Base-by-base conservation (phyloP, 2,329 filamentous ascomycete genomes). In the Hypoxylon sp. region DNA sequence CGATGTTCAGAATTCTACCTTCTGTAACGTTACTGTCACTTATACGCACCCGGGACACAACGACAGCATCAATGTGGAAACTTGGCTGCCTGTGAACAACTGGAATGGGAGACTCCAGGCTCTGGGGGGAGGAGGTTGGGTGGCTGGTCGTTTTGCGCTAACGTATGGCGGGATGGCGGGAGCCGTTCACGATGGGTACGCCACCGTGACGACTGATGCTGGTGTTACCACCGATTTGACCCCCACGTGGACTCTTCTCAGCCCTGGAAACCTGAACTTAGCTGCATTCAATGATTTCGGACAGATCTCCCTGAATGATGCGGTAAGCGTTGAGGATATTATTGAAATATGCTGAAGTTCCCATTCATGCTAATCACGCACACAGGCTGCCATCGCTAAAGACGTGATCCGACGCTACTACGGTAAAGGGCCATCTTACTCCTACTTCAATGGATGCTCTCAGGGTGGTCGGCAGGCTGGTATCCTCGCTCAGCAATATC, bases 401-500 rank as follows among this genome's bases (percentile, higher is more conserved):
- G 51, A 77, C 14, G 68, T 86, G n/a, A 78, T 80, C 4, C 68
- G 81, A 17, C 72, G 75, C 2, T 86, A 82, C 74, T 87, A 87
- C 66, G 75, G 78, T 1, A 49, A 49, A 42, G 49, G 40, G 1
- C 77, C 79, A 6, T 75, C 78, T 1, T 84, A 82, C 71, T 81
- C 79, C 17, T 86, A 85, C 71, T 86, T 81, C 68, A 77, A 80
- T 25, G 85, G 85, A 22, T 88, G 85, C 72, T 86, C 83, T 1
- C 85, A 84, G 0, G 85, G 85, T 20, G 85, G 86, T 3, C 78
- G 85, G 1, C 84, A 88, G 75, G 85, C 84, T 10, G 73, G 85
- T 8, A 82, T 83, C 58, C 79, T 83, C 27, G 80, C 82, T 2
- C 81, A 86, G 68, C 74, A 79, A 31, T 85, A 81, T 66, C 85